Evolutionary conservation across 1,284 basidiomycete species (phyloP).

Genomic region (Sanguinoderma infundibulare): DNA sequence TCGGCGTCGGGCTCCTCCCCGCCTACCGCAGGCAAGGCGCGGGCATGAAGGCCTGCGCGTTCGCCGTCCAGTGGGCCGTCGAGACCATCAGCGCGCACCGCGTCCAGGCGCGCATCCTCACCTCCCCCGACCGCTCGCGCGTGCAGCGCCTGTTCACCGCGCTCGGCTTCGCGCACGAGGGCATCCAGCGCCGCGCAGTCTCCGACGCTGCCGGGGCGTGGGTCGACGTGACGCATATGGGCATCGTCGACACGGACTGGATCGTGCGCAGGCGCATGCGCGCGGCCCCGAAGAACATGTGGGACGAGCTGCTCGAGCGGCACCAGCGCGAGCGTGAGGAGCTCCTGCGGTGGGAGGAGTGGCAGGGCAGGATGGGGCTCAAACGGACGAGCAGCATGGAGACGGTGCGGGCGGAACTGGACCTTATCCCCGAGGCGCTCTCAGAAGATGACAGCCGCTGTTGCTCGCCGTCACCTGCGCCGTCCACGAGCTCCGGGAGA

Average conservation of each 20-base stretch:
- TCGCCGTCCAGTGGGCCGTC: slow-evolving; percentile 53
- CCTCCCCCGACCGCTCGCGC: slow-evolving; percentile 14
- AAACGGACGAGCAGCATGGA: slow-evolving; percentile 37
- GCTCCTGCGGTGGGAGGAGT: slow-evolving; percentile 53
- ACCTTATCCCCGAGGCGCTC: background rate
- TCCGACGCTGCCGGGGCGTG: slow-evolving; percentile 49
- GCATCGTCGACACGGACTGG: slow-evolving; percentile 68
- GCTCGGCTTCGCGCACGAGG: slow-evolving; percentile 60
- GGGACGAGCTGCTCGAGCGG: slow-evolving; percentile 66
- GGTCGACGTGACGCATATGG: slow-evolving; percentile 63
- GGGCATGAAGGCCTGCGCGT: slow-evolving; percentile 48
- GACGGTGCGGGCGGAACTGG: slow-evolving; percentile 29
- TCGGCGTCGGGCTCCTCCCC: slow-evolving; percentile 53
- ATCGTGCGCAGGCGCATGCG: slow-evolving; percentile 35
- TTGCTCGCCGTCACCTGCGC: background rate
- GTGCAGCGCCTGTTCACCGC: slow-evolving; percentile 28
- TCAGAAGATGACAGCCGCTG: background rate
- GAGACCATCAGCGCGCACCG: slow-evolving; percentile 54
- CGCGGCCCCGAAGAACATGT: slow-evolving; percentile 43
- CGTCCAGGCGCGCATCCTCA: slow-evolving; percentile 36
- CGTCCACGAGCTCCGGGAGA: background rate
- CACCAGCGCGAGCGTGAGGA: slow-evolving; percentile 64
- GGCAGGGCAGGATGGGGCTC: slow-evolving; percentile 13
- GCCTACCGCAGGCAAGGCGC: slow-evolving; percentile 44
- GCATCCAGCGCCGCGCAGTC: slow-evolving; percentile 56